Evolutionary conservation across 495 filamentous ascomycete genomes (phyloP).

Genomic region (Trichoderma orchidacearum): DNA sequence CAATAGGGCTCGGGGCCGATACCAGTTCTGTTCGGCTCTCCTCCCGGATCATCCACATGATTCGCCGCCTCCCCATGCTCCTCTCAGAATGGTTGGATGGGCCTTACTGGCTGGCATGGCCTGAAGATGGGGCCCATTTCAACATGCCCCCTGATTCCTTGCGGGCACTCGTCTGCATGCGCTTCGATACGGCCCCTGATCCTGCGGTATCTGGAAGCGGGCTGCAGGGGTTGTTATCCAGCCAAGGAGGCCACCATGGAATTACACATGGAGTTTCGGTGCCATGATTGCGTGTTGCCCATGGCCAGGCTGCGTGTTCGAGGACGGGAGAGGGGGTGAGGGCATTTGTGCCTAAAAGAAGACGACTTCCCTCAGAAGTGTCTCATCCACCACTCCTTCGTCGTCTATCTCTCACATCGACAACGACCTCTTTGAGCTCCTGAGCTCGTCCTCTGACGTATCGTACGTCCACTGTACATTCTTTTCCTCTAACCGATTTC

Average conservation of each 20-base stretch:
- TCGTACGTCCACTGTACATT: slow-evolving; percentile 28
- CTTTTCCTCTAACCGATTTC: slow-evolving; percentile 12
- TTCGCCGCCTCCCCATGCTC: neutral
- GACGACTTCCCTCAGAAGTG: neutral
- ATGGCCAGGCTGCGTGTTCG: neutral
- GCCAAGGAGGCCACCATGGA: neutral
- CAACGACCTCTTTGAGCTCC: slow-evolving; percentile 4
- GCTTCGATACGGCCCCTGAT: neutral
- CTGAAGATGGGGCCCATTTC: neutral
- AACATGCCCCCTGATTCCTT: neutral
- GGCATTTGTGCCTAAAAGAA: neutral
- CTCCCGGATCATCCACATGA: neutral
- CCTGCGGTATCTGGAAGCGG: neutral
- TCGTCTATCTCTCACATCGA: neutral
- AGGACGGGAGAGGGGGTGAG: neutral
- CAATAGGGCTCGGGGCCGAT: neutral
- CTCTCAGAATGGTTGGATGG: neutral
- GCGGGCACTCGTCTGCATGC: neutral
- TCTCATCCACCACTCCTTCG: neutral
- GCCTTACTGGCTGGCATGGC: neutral
- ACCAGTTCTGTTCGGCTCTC: neutral
- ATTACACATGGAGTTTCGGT: neutral
- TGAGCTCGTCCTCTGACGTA: slow-evolving; percentile 33
- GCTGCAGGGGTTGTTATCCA: neutral
- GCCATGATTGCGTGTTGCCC: neutral